Evolutionary conservation across 768 basidiomycete species (phyloP).

Genomic region (Hypholoma sublateritium): DNA sequence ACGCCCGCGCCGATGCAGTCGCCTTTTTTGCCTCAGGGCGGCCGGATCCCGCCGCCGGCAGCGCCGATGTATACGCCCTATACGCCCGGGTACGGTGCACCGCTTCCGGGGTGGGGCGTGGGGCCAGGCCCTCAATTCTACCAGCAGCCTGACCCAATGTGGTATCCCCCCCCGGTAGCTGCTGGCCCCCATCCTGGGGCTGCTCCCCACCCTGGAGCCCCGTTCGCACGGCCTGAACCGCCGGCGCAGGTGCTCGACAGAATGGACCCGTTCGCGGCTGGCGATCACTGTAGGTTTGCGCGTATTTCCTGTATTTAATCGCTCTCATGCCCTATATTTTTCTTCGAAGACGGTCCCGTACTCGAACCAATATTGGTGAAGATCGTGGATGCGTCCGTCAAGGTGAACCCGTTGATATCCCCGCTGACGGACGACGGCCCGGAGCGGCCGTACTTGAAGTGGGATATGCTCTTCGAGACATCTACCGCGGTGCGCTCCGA

Average conservation of each 20-base stretch:
- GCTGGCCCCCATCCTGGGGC: not conserved
- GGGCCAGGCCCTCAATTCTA: not conserved
- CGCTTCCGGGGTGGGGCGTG: not conserved
- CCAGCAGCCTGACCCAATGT: not conserved
- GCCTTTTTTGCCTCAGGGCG: not conserved
- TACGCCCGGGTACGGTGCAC: not conserved
- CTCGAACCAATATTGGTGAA: constrained; percentile 58
- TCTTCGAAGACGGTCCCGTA: constrained; percentile 62
- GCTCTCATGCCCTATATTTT: not conserved
- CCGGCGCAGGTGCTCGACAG: not conserved
- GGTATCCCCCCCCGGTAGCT: not conserved
- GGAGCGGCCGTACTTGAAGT: constrained; percentile 53
- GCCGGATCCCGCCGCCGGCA: not conserved
- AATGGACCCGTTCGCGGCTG: not conserved
- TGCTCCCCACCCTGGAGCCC: too few relatives aligned
- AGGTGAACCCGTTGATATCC: constrained; percentile 62
- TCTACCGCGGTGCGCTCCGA: constrained; percentile 59
- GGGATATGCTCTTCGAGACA: constrained; percentile 74
- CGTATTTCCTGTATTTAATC: not conserved
- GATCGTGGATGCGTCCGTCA: constrained; percentile 44
- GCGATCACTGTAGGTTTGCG: not conserved
- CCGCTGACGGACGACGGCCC: constrained; percentile 40
- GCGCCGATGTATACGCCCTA: not conserved
- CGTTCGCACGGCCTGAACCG: not conserved
- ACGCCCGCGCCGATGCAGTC: not conserved